Conservation (phyloP, 2,329 filamentous ascomycete genomes). For the Nemania serpens region DNA sequence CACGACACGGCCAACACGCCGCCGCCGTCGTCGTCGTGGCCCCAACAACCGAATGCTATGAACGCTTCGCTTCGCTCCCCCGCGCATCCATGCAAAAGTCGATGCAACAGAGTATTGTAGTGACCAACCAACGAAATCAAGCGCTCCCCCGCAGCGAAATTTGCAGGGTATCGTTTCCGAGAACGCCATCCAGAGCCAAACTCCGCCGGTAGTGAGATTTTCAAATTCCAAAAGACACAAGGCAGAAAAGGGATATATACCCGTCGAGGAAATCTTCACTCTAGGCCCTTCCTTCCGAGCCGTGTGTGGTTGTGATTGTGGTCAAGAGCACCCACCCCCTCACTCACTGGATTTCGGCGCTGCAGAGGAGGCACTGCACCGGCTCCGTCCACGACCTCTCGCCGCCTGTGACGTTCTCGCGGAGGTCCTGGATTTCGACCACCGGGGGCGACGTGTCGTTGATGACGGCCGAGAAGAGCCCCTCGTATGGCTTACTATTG, state of each 20-base stretch:
- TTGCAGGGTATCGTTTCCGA: constrained; percentile 35
- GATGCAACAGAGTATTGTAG: too few species aligned
- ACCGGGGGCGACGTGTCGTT: constrained; percentile 54
- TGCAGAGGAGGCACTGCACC: constrained; percentile 56
- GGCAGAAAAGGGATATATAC: constrained; percentile 18
- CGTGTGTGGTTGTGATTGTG: too few species aligned
- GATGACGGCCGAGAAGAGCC: constrained; percentile 56
- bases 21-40: too few species aligned
- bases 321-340: background rate
- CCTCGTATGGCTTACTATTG: constrained; percentile 53
- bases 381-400: constrained; percentile 59
- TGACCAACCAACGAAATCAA: too few species aligned
- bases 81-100: too few species aligned
- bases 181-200: constrained; percentile 32
- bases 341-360: constrained; percentile 50
- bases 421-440: constrained; percentile 58
- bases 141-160: constrained; percentile 23
- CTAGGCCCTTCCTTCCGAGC: background rate
- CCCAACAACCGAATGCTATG: background rate
- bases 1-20: background rate
- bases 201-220: background rate
- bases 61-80: too few species aligned
- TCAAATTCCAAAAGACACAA: background rate
- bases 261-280: background rate
- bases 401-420: constrained; percentile 52